Evolutionary conservation across 306 rosid genomes (phyloP), one percentile per base, ranked within the genome.

Genomic region (Trifolium fragiferum): DNA sequence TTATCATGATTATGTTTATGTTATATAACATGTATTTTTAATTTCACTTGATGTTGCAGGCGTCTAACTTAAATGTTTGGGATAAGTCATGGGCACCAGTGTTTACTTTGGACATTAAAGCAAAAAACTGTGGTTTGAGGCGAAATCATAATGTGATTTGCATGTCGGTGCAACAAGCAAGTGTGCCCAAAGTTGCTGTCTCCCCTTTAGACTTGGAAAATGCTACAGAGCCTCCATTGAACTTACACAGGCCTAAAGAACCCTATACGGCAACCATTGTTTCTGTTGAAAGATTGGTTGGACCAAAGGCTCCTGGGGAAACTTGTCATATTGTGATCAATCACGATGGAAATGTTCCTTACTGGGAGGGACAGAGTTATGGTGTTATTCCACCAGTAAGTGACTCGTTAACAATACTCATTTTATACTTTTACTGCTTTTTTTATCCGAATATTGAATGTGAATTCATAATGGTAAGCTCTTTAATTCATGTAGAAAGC

Each of bases 301-400:
- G 99, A 66, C 95, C 89, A 10, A 90, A 87, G 55, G 99, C 99
- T 68, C 99, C 97, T 15, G 99, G 99, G 63, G 99, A 94, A 82
- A 92, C 97, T 76, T 94, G 96, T 78, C 97, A 94, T 83, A 81
- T 94, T 76, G 97, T 94, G 84, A 90, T 94, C 72, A 94, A 94
- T 86, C 99, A 94, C 66, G 97, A 76, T 66, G 97, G 96, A 57
- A 92, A 92, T 84, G 95, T 92, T 74, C 99, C 97, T 41, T 94
- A 94, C 78, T 94, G 99, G 99, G 99, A 94, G 89, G 99, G 99
- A 50, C 97, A 94, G 78, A 94, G 97, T 86, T 94, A 94, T 61
- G 99, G 99, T 44, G 89, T 94, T 10, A 90, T 94, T 76, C 97
- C 99, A 51, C 97, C 96, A 6, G 99, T 94, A 86, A 87, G 96